These are phyloP conservation scores for Capsicum baccatum DNA, from an alignment of 257 asterid genomes.

Conservation along the genomic window DNA sequence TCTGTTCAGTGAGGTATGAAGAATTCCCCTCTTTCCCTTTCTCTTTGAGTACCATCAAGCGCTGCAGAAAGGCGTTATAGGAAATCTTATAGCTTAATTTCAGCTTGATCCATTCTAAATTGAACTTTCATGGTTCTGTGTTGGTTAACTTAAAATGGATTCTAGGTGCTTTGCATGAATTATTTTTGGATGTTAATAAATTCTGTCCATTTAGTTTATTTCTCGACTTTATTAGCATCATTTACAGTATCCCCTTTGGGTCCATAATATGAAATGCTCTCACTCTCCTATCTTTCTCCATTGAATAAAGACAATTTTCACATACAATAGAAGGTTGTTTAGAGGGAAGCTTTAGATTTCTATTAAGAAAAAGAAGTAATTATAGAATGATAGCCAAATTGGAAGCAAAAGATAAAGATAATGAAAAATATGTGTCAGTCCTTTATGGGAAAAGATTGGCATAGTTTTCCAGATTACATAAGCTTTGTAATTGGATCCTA, in stretches of 20 bases:
- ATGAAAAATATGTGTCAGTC: neutral
- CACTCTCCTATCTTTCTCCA: constrained; percentile 69
- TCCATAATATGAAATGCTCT: constrained; percentile 87
- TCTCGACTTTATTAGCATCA: constrained; percentile 47
- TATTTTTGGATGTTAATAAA: neutral
- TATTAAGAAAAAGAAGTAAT: constrained; percentile 39
- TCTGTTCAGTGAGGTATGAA: constrained; percentile 78
- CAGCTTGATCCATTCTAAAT: neutral
- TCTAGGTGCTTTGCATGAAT: neutral
- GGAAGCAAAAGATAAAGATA: neutral
- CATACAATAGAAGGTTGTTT: constrained; percentile 85
- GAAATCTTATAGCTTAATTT: neutral
- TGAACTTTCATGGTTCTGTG: neutral
- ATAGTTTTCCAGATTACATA: neutral
- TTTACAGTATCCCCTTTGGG: constrained; percentile 74
- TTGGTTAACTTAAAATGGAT: neutral
- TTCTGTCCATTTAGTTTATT: neutral
- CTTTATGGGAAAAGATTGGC: neutral
- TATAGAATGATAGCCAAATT: constrained; percentile 28
- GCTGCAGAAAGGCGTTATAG: neutral
- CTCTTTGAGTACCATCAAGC: neutral
- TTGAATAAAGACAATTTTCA: constrained; percentile 85
- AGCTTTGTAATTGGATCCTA: neutral
- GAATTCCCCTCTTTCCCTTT: neutral
- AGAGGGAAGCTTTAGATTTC: constrained; percentile 93